These are phyloP conservation scores for Fonsecaea multimorphosa DNA, from an alignment of 2,329 filamentous ascomycete species.

Conservation along the genomic window DNA sequence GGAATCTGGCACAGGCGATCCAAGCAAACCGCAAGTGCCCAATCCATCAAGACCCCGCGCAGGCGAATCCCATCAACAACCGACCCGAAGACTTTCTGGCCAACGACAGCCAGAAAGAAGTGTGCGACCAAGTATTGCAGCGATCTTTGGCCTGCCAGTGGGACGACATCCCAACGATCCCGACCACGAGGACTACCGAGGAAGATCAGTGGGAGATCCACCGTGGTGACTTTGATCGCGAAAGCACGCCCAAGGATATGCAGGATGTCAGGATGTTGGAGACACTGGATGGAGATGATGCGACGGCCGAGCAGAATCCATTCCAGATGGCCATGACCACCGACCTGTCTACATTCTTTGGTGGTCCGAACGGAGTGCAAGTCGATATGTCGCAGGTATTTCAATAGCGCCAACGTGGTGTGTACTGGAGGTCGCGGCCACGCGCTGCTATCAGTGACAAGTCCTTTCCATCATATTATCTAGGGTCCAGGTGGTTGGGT, in stretches of 20 bases:
- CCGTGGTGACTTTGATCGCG: conserved; percentile 4
- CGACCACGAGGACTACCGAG: neutral
- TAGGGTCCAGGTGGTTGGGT: neutral
- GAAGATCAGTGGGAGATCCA: neutral
- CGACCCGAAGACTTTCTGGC: conserved; percentile 37
- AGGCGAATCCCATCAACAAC: conserved; percentile 29
- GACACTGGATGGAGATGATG: conserved; percentile 1
- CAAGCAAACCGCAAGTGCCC: conserved; percentile 32
- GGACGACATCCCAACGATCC: conserved; percentile 24
- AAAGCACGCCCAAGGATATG: conserved; percentile 25
- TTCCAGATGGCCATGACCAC: neutral
- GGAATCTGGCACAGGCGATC: conserved; percentile 20
- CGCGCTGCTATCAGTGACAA: neutral
- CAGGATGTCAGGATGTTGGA: conserved; percentile 25
- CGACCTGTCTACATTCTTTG: too few species aligned
- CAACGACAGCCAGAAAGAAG: conserved; percentile 25
- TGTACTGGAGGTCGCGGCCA: neutral
- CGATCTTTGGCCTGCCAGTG: conserved; percentile 24
- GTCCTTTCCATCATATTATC: neutral
- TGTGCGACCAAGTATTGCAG: conserved; percentile 27
- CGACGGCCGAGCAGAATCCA: neutral
- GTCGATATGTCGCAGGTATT: neutral
- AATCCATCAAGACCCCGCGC: conserved; percentile 29
- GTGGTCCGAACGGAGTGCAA: neutral
- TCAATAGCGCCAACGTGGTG: neutral